Conservation (phyloP, 139 green algal genomes). For the Tetratostichococcus sp. region DNA sequence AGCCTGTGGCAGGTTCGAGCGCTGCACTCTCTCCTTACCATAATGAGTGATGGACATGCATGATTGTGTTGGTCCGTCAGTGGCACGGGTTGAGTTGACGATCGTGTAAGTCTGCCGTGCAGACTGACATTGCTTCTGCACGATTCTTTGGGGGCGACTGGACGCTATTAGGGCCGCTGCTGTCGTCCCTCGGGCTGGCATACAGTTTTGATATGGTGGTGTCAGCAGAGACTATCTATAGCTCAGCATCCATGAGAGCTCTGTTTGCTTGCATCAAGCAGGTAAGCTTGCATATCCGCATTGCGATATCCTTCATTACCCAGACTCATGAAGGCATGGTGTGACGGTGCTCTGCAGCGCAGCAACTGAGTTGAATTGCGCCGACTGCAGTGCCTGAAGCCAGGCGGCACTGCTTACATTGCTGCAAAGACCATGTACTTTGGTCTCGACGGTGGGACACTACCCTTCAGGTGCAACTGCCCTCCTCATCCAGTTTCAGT, state of each 20-base stretch:
- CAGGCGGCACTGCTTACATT: constrained; percentile 63
- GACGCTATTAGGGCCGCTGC: constrained; percentile 28
- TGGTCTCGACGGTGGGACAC: constrained; percentile 85
- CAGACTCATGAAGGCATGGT: too few species aligned
- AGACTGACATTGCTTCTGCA: neutral
- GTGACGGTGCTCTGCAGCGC: too few species aligned
- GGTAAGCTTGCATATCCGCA: constrained; percentile 30
- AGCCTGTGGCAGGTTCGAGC: neutral
- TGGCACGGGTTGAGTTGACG: too few species aligned
- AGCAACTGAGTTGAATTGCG: too few species aligned
- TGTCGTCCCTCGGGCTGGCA: constrained; percentile 26
- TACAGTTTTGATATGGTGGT: constrained; percentile 76
- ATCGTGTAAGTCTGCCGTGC: too few species aligned
- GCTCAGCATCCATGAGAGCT: constrained; percentile 33
- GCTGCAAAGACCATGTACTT: constrained; percentile 95
- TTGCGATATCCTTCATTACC: too few species aligned
- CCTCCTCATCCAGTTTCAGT: too few species aligned
- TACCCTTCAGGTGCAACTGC: constrained; percentile 44
- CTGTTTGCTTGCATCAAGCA: constrained; percentile 68
- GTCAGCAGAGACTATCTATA: constrained; percentile 83
- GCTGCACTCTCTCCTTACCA: too few species aligned
- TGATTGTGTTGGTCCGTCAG: too few species aligned
- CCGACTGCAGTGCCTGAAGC: constrained; percentile 17
- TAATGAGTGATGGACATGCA: too few species aligned
- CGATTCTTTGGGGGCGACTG: constrained; percentile 69